Evolutionary conservation across 1,284 basidiomycete species (phyloP).

Genomic region (Acaromyces ingoldii): DNA sequence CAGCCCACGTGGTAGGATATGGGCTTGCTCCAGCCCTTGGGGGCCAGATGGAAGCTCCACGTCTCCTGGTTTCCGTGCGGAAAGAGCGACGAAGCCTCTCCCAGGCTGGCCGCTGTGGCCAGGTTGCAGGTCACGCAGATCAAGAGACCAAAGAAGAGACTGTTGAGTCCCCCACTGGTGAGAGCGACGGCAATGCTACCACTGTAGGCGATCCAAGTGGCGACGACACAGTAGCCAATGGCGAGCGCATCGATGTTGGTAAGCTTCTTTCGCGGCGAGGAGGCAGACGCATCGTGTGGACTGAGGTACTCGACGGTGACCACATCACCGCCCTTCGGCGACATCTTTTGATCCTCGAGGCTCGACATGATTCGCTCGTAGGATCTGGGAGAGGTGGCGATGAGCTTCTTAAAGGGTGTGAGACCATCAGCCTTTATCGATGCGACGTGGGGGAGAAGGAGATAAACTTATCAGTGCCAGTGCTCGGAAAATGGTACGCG

Average conservation of each 20-base stretch:
- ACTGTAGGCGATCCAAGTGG: slow-evolving; percentile 20
- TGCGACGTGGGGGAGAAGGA: no score
- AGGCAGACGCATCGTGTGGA: no score
- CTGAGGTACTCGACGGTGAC: no score
- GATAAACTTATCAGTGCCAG: no score
- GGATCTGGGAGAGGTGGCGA: no score
- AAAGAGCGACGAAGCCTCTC: slow-evolving; percentile 12
- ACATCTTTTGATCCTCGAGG: no score
- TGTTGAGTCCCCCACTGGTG: slow-evolving; percentile 19
- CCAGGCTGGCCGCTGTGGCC: slow-evolving; percentile 11
- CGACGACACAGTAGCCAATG: slow-evolving; percentile 12
- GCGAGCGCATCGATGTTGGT: slow-evolving; percentile 13
- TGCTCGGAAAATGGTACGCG: no score
- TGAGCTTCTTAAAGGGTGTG: no score
- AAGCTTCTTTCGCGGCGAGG: slow-evolving; percentile 18
- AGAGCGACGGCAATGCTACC: slow-evolving; percentile 11
- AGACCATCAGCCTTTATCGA: no score
- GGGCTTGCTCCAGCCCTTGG: neutral
- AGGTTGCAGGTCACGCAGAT: slow-evolving; percentile 16
- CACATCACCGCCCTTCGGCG: no score
- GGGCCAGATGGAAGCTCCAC: neutral
- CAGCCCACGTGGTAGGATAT: slow-evolving; percentile 12
- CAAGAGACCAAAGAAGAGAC: slow-evolving; percentile 17
- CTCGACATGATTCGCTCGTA: no score
- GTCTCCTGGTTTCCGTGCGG: slow-evolving; percentile 4